Evolutionary conservation across 1,284 basidiomycete species (phyloP), one percentile per base, ranked within the genome.

Genomic region (Coriolopsis trogii): DNA sequence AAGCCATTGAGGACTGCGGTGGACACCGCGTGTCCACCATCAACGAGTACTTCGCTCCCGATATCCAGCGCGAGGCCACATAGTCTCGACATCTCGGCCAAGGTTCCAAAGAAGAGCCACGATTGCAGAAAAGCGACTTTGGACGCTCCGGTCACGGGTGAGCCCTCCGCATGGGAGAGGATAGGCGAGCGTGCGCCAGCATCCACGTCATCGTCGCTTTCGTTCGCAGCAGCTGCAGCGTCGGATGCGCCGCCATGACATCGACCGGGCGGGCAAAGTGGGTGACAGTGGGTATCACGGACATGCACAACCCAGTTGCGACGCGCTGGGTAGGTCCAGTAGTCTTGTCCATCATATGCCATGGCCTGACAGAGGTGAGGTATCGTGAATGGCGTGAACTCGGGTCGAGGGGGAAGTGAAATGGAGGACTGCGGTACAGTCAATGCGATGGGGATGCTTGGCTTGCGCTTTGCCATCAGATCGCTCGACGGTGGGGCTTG

Each of bases 111-210:
- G 28, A 46, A 46, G 23, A 46, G 44, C 44, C 44, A 46, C 4
- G 44, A 25, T 24, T 46, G 44, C 13, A 46, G 31, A 20, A 46
- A 46, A 4, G 44, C 36, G 4, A 25, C 28, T 30, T 46, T 46
- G 6, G n/a, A 12, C 5, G 33, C 18, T 13, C 16, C 15, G 5
- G 31, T 37, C 34, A 37, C 24, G 6, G 20, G n/a, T 25, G 44
- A 46, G 6, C 29, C 29, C 9, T 36, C 30, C 16, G 36, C 3
- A 15, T 34, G 33, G 29, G 41, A 29, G 16, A 43, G 6, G 20
- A 30, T 29, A 21, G 41, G 41, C 16, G 38, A 24, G 5, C 38
- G 23, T 21, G 16, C 21, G 13, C 5, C n/a, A 10, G 23, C 12
- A 25, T 25, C 12, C 7, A 4, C 16, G 4, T 18, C 36, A 18